Conservation (phyloP, 2,329 filamentous ascomycete genomes). For the Cladosporium colombiae region DNA sequence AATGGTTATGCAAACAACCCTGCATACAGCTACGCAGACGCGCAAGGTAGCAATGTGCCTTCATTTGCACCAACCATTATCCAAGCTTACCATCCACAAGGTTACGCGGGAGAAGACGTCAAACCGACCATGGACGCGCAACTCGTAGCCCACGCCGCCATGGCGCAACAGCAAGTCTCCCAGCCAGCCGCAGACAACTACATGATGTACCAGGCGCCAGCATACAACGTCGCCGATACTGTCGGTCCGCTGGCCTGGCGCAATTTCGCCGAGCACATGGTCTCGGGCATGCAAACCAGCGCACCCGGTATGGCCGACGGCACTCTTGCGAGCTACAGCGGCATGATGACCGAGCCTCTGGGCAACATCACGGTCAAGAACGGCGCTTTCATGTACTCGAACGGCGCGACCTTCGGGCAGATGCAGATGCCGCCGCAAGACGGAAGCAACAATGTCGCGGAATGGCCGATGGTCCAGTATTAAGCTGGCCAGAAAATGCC, state of each 20-base stretch:
- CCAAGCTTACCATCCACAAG: constrained; percentile 22
- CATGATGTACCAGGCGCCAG: constrained; percentile 27
- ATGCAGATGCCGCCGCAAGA: constrained; percentile 28
- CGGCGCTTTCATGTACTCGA: constrained; percentile 11
- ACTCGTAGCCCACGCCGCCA: constrained; percentile 24
- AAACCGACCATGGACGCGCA: constrained; percentile 31
- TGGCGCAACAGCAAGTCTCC: constrained; percentile 22
- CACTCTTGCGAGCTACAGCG: not conserved
- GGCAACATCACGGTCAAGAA: not conserved
- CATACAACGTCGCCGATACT: not conserved
- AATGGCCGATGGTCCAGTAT: constrained; percentile 33
- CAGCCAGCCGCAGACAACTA: constrained; percentile 23
- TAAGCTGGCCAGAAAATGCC: not conserved
- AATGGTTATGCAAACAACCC: constrained; percentile 14
- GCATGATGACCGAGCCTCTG: constrained; percentile 13
- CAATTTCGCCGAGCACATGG: constrained; percentile 35
- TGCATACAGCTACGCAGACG: constrained; percentile 26
- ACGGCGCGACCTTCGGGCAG: constrained; percentile 14
- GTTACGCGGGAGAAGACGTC: constrained; percentile 23
- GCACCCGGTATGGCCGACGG: constrained; percentile 10
- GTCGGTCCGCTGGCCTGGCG: constrained; percentile 36
- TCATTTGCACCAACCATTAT: constrained; percentile 1
- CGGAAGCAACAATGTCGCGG: constrained; percentile 20
- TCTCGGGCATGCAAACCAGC: constrained; percentile 19
- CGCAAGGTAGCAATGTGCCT: constrained; percentile 17